These are phyloP conservation scores for Serendipita sp. DNA, from an alignment of 768 basidiomycete species.

Conservation along the genomic window DNA sequence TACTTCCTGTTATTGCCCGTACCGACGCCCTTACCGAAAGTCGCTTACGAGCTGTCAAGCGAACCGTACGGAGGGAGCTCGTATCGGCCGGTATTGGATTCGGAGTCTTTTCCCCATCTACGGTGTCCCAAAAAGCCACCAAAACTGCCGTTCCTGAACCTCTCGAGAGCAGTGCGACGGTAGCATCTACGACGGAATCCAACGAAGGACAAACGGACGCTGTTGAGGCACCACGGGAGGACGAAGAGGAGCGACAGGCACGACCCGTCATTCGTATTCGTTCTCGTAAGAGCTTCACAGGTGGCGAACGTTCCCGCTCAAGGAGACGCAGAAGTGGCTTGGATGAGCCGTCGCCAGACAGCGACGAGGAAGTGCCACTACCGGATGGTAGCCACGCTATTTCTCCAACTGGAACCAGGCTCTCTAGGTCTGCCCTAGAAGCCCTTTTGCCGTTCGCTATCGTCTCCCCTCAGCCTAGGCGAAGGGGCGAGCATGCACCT, in stretches of 20 bases:
- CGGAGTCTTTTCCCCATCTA: constrained; percentile 50
- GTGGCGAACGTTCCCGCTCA: constrained; percentile 8
- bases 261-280: constrained; percentile 70
- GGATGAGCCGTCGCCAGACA: constrained; percentile 6
- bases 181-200: too few relatives aligned
- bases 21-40: constrained; percentile 76
- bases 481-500: constrained; percentile 10
- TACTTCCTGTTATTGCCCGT: constrained; percentile 66
- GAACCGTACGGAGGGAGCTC: constrained; percentile 54
- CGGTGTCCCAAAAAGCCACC: not conserved
- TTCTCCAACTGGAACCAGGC: constrained; percentile 45
- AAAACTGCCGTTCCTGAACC: not conserved
- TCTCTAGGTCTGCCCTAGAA: constrained; percentile 44
- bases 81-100: constrained; percentile 53
- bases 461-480: constrained; percentile 51
- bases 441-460: constrained; percentile 61
- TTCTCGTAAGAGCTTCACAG: constrained; percentile 30
- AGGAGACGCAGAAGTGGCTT: constrained; percentile 13
- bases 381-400: constrained; percentile 39
- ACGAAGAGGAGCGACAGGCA: constrained; percentile 40
- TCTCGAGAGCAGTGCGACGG: too few relatives aligned
- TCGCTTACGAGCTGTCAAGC: constrained; percentile 52
- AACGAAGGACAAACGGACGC: not conserved
- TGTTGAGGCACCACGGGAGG: constrained; percentile 22
- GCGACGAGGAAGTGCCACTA: not conserved